A percentile compares a stretch with the other conserved stretches of the same genome.
Conservation (phyloP, 148 eudicot species). For the Beta vulgaris region DNA sequence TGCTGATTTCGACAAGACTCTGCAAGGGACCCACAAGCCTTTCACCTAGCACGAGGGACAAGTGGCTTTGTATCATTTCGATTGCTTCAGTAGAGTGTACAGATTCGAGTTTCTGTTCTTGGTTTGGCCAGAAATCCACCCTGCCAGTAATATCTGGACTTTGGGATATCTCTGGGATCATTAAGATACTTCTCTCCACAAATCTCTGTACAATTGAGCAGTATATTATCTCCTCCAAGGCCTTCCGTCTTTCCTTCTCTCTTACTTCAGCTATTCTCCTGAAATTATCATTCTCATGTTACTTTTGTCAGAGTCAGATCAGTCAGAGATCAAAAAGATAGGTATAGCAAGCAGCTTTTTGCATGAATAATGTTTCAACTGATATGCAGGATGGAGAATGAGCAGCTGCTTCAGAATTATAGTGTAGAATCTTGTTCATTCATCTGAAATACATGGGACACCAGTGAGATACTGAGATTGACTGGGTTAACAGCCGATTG, state of each 20-base stretch:
- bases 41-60: conserved; percentile 75
- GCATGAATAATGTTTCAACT: neutral
- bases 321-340: neutral
- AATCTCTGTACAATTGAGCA: conserved; percentile 78
- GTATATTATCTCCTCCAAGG: conserved; percentile 79
- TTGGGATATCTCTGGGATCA: conserved; percentile 68
- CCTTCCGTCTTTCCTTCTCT: conserved; percentile 73
- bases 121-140: conserved; percentile 93
- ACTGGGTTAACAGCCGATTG: neutral
- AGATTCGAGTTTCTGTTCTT: conserved; percentile 74
- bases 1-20: conserved; percentile 63
- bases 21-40: conserved; percentile 66
- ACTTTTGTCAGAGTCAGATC: neutral
- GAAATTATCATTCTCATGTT: conserved; percentile 24
- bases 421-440: neutral
- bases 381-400: neutral
- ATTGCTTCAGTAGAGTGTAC: conserved; percentile 86
- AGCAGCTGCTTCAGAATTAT: neutral
- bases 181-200: conserved; percentile 53
- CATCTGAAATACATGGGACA: neutral
- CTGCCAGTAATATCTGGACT: conserved; percentile 61
- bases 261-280: conserved; percentile 97
- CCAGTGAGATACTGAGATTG: neutral
- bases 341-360: neutral
- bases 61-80: conserved; percentile 84